Evolutionary conservation across 768 basidiomycete species (phyloP), one percentile per base, ranked within the genome.

Genomic region (Cystofilobasidium bisporidii): DNA sequence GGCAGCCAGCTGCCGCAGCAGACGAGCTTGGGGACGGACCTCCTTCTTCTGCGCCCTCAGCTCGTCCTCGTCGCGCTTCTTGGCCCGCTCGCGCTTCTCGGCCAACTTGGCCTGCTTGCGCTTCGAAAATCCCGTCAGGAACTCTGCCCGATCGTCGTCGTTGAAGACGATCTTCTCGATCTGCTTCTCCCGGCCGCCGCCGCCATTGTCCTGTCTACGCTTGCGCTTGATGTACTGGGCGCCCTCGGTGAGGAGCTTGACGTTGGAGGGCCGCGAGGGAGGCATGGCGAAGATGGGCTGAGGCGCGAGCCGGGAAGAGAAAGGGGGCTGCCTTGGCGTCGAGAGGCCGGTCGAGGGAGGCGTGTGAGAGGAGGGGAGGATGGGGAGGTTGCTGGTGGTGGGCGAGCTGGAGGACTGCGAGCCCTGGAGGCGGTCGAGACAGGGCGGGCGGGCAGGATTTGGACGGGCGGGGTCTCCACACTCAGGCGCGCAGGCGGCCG

Each of bases 41-140:
- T 40, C 38, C 36, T 24, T n/a, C 59, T 48, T 62, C 61, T 62
- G 43, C 28, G 41, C 17, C 43, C 50, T 47, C 28, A 62, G 61
- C 61, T 62, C 63, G 24, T 55, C 33, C 24, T 36, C 50, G 20
- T 69, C 68, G 55, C 68, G 57, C 63, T 64, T 57, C 43, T 58
- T 69, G 2, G 68, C 68, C 43, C 63, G 63, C 57, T 69, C 68
- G n/a, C 61, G 30, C 63, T 65, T 69, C 50, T 59, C 68, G 12
- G 57, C 55, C 30, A 69, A 33, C 62, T 65, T 69, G 36, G 68
- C 68, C 63, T 69, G 62, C 63, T 69, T 69, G 43, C 68, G 43
- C 47, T 69, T 69, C 36, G 45, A 50, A 47, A 69, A 69, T 1
- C 68, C 68, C 18, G 68, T 69, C 63, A 69, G 24, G 57, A 69